A percentile compares a stretch with the other conserved stretches of the same genome.
Evolutionary conservation across 2,329 filamentous ascomycete genomes (phyloP).

Genomic region (Beauveria caledonica): DNA sequence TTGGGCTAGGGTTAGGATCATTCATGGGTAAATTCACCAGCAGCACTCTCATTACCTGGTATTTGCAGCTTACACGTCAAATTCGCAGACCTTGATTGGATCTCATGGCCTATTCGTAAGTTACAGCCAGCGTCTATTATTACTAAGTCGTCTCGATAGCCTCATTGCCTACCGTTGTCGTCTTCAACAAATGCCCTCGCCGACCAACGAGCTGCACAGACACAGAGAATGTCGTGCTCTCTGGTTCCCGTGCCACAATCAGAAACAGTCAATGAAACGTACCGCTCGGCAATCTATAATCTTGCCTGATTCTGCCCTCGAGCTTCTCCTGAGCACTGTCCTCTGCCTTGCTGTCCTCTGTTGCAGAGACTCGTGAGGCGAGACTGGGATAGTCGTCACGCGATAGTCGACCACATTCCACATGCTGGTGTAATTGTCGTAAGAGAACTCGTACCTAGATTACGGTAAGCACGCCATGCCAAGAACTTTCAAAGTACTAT

Average conservation of each 20-base stretch:
- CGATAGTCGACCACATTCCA: conserved; percentile 1
- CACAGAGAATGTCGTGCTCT: not conserved
- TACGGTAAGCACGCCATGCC: not conserved
- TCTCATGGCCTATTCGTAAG: fast-evolving
- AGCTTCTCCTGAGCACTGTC: not conserved
- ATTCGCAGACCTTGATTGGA: no score
- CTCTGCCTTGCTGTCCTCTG: not conserved
- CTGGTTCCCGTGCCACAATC: not conserved
- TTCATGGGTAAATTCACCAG: no score
- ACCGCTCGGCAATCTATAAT: not conserved
- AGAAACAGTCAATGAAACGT: not conserved
- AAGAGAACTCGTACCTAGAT: not conserved
- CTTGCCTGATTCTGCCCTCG: not conserved
- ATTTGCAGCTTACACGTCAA: no score
- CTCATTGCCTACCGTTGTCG: not conserved
- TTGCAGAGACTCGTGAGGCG: not conserved
- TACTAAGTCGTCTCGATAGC: not conserved
- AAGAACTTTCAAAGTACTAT: not conserved
- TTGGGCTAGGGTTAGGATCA: no score
- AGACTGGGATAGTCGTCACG: not conserved
- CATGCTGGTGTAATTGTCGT: conserved; percentile 3
- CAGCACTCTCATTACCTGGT: no score
- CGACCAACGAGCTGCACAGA: not conserved
- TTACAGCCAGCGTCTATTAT: not conserved
- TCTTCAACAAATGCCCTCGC: not conserved